Evolutionary conservation across 1,284 basidiomycete species (phyloP).

Genomic region (Cutaneotrichosporon spelunceum): DNA sequence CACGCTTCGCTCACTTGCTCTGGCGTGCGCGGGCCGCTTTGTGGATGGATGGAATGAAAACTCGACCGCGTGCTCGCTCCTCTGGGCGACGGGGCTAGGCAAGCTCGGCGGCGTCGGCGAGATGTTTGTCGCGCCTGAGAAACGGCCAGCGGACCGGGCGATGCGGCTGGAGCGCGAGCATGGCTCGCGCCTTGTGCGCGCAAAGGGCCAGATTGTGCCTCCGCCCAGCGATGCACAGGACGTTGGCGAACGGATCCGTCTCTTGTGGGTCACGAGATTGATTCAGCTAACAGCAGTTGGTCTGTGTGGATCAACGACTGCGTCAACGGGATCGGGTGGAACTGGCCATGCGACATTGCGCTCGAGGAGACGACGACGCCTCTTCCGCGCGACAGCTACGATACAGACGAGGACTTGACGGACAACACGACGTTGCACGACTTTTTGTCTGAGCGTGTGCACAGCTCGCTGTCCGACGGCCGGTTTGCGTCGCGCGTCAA

Average conservation of each 20-base stretch:
- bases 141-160: slow-evolving; percentile 12
- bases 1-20: slow-evolving; percentile 26
- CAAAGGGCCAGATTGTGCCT: slow-evolving; percentile 31
- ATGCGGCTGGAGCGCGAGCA: slow-evolving; percentile 24
- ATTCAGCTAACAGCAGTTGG: slow-evolving; percentile 34
- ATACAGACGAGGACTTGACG: slow-evolving; percentile 22
- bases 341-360: slow-evolving; percentile 24
- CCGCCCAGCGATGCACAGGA: slow-evolving; percentile 28
- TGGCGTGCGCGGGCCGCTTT: slow-evolving; percentile 32
- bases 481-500: slow-evolving; percentile 27
- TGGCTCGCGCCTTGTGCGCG: slow-evolving; percentile 24
- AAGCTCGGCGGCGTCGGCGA: slow-evolving; percentile 37
- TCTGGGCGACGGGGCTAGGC: slow-evolving; percentile 34
- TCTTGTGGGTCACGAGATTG: slow-evolving; percentile 39
- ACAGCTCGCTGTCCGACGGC: slow-evolving; percentile 21
- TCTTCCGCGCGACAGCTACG: slow-evolving; percentile 41
- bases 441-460: slow-evolving; percentile 22
- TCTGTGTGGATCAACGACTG: slow-evolving; percentile 32
- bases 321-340: slow-evolving; percentile 13
- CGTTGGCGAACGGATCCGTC: slow-evolving; percentile 35
- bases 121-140: slow-evolving; percentile 19
- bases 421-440: slow-evolving; percentile 31
- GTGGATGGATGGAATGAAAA: slow-evolving; percentile 44
- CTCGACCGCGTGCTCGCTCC: slow-evolving; percentile 24
- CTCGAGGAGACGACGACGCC: slow-evolving; percentile 46